These are phyloP conservation scores for Tirmania nivea DNA, from an alignment of 495 filamentous ascomycete species.

Conservation along the genomic window DNA sequence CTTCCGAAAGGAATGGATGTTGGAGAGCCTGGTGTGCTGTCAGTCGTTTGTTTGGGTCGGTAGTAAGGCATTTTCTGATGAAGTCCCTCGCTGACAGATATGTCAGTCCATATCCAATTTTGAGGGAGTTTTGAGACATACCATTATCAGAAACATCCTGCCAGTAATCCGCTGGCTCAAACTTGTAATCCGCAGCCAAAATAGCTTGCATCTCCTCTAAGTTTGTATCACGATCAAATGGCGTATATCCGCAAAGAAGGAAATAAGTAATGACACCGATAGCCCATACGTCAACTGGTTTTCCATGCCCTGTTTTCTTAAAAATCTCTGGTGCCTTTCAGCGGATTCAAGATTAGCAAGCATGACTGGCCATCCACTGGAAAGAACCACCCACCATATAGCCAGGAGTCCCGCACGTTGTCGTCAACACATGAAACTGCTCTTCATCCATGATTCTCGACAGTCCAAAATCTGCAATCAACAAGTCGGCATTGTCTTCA, in stretches of 20 bases:
- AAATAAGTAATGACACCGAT: slow-evolving; percentile 84
- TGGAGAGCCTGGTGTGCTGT: slow-evolving; percentile 85
- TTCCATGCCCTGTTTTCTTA: slow-evolving; percentile 57
- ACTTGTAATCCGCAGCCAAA: slow-evolving; percentile 83
- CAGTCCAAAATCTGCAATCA: slow-evolving; percentile 92
- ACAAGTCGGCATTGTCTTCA: slow-evolving; percentile 64
- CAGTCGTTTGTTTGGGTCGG: slow-evolving; percentile 67
- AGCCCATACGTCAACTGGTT: slow-evolving; percentile 62
- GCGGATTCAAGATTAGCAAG: no score
- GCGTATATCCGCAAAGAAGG: slow-evolving; percentile 91
- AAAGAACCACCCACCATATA: slow-evolving; percentile 41
- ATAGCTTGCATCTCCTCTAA: slow-evolving; percentile 99
- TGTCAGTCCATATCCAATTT: background rate
- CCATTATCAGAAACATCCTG: slow-evolving; percentile 55
- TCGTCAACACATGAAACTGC: slow-evolving; percentile 92
- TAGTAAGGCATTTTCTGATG: slow-evolving; percentile 62
- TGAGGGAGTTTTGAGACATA: background rate
- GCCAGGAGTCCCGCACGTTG: slow-evolving; percentile 89
- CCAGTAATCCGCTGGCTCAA: slow-evolving; percentile 95
- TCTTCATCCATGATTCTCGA: slow-evolving; percentile 97
- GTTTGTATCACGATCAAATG: slow-evolving; percentile 92
- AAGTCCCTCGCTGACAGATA: slow-evolving; percentile 50
- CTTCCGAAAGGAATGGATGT: slow-evolving; percentile 62
- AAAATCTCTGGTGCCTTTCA: slow-evolving; percentile 44
- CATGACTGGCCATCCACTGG: no score